Percentiles rank a stretch among this genome's conserved stretches.
These are phyloP conservation scores for Erucastrum elatum DNA, from an alignment of 345 rosid species.

Conservation along the genomic window DNA sequence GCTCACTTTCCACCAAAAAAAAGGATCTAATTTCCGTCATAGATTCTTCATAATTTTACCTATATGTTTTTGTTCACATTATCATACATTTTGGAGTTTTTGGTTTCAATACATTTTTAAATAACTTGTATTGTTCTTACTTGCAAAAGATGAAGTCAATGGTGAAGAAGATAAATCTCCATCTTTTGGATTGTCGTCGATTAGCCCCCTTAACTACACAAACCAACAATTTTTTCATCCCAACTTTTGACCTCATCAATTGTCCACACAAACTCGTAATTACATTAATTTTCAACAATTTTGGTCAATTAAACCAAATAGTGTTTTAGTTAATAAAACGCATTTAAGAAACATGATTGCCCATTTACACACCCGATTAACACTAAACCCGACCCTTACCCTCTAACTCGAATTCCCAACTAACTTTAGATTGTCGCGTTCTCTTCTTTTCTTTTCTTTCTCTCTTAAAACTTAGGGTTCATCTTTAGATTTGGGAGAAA, in stretches of 20 bases:
- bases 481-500: not conserved
- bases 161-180: no score
- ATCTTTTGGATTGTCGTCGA: no score
- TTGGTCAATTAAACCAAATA: not conserved
- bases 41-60: no score
- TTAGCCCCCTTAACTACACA: not conserved
- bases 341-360: not conserved
- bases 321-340: not conserved
- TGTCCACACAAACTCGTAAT: not conserved
- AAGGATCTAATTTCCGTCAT: no score
- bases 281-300: not conserved
- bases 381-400: not conserved
- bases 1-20: no score
- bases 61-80: no score
- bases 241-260: not conserved
- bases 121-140: no score
- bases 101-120: no score
- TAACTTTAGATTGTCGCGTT: no score
- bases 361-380: not conserved
- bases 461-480: not conserved
- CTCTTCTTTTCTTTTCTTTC: not conserved
- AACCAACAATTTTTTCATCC: not conserved
- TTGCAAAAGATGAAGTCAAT: no score
- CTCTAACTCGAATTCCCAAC: not conserved
- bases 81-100: no score